A percentile compares a stretch with the other conserved stretches of the same genome.
phyloP scores from a whole-genome alignment of 2,329 filamentous ascomycete genomes.

The Penicillium corylophilum region DNA sequence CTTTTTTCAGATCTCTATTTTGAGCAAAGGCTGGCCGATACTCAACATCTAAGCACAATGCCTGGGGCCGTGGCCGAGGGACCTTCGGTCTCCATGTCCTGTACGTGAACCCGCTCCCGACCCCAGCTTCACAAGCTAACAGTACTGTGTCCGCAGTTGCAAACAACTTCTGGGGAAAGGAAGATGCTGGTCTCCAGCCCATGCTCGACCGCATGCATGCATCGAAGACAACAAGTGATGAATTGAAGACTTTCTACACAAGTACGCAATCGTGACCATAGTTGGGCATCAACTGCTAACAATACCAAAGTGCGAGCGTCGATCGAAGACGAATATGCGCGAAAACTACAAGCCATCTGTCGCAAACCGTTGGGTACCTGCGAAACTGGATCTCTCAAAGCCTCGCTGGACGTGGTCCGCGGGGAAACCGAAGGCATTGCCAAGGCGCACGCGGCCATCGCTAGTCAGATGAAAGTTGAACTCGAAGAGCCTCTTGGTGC shows the following conservation, averaged over 20 bases:
- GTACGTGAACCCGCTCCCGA: constrained; percentile 43
- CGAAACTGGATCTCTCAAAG: constrained; percentile 78
- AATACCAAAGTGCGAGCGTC: constrained; percentile 69
- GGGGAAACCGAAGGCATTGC: constrained; percentile 90
- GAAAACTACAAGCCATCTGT: constrained; percentile 80
- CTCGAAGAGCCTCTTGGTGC: constrained; percentile 89
- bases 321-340: constrained; percentile 94
- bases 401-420: constrained; percentile 82
- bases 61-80: constrained; percentile 61
- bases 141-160: constrained; percentile 59
- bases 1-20: constrained; percentile 6
- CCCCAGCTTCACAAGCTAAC: not conserved
- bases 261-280: constrained; percentile 52
- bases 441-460: constrained; percentile 88
- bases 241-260: constrained; percentile 86
- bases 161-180: constrained; percentile 99
- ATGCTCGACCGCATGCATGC: constrained; percentile 91
- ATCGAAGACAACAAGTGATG: constrained; percentile 92
- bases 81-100: constrained; percentile 67
- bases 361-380: constrained; percentile 86
- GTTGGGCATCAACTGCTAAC: not conserved
- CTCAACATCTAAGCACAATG: constrained; percentile 48
- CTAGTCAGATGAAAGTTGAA: constrained; percentile 92
- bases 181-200: constrained; percentile 90
- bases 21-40: constrained; percentile 40